Conservation (phyloP, 148 eudicot species). For the Rhododendron williamsianum region DNA sequence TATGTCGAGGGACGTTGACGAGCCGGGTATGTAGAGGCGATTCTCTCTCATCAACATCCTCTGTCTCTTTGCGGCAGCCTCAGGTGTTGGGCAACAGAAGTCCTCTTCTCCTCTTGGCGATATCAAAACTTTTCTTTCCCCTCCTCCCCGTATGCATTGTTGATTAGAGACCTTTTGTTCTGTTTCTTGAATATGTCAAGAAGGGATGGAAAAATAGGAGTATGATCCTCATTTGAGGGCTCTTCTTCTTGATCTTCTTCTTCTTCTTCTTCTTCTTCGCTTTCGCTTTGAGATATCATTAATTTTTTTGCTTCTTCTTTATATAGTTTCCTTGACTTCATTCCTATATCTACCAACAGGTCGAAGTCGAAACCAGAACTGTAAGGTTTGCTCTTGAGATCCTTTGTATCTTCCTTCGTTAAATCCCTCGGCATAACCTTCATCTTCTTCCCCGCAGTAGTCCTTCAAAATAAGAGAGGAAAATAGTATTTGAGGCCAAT, state of each 20-base stretch:
- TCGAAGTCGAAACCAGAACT: background rate
- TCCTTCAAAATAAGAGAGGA: background rate
- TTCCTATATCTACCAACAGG: background rate
- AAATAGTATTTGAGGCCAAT: background rate
- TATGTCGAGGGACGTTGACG: no score
- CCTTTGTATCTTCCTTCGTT: background rate
- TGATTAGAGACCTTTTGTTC: background rate
- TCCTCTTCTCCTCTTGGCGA: no score
- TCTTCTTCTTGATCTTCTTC: background rate
- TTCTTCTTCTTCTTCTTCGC: background rate
- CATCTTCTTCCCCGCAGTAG: background rate
- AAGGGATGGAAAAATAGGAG: no score
- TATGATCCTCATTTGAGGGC: background rate
- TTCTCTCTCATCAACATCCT: no score
- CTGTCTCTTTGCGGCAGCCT: background rate
- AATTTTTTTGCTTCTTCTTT: background rate
- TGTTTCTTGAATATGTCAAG: background rate
- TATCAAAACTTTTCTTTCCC: background rate
- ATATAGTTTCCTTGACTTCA: background rate
- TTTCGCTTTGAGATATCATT: background rate
- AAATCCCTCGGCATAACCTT: background rate
- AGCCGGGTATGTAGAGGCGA: no score
- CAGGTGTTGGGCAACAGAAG: no score
- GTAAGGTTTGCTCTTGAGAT: background rate
- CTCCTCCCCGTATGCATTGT: background rate